A percentile compares a stretch with the other conserved stretches of the same genome.
Conservation (phyloP, 192 early-diverging fungal genomes). For the Coemansia umbellata region DNA sequence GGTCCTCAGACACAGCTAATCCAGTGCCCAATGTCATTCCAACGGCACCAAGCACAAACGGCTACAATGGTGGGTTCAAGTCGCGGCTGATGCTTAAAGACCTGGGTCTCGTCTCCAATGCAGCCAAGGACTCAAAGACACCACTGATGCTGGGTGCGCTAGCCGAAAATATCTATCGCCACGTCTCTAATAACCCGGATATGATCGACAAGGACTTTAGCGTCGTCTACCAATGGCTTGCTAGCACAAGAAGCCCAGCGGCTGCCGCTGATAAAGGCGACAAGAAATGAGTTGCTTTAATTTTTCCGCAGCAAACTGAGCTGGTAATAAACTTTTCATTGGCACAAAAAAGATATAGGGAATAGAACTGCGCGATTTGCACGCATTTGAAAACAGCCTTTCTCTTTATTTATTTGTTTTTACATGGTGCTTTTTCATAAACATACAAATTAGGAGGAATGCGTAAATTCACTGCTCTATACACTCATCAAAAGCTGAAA, state of each 20-base stretch:
- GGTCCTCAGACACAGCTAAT: slow-evolving; percentile 91
- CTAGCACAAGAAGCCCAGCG: no score
- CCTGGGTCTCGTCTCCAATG: slow-evolving; percentile 81
- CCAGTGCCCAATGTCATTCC: slow-evolving; percentile 80
- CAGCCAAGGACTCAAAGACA: slow-evolving; percentile 77
- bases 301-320: background rate
- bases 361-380: background rate
- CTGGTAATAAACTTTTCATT: no score
- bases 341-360: no score
- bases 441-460: background rate
- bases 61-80: slow-evolving; percentile 89
- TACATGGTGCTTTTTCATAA: background rate
- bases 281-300: no score
- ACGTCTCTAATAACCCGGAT: slow-evolving; percentile 58
- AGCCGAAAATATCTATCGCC: slow-evolving; percentile 80
- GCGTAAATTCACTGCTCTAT: slow-evolving; percentile 41
- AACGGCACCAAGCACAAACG: slow-evolving; percentile 71
- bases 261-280: no score
- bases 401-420: background rate
- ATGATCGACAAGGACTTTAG: slow-evolving; percentile 83
- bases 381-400: background rate
- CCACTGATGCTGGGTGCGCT: slow-evolving; percentile 71
- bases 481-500: slow-evolving; percentile 50
- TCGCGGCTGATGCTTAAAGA: slow-evolving; percentile 91
- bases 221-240: slow-evolving; percentile 60